Conservation (phyloP, 805 yeast species). For the Saturnispora diversa region DNA sequence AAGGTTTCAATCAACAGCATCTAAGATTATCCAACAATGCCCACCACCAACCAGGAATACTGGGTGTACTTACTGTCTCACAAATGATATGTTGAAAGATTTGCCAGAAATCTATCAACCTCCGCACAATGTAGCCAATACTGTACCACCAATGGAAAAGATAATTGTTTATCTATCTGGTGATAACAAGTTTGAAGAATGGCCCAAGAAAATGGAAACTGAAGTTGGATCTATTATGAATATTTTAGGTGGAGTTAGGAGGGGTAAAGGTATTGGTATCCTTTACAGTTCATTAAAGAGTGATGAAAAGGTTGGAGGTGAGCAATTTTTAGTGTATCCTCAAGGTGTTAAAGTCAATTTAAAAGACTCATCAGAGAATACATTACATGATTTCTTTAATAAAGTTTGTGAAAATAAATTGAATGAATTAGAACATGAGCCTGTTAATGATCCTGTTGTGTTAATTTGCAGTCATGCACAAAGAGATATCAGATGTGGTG, state of each 20-base stretch:
- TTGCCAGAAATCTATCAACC: constrained; percentile 8
- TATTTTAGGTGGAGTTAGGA: constrained; percentile 6
- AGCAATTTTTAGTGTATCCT: constrained; percentile 12
- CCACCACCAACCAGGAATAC: constrained; percentile 48
- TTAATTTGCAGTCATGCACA: constrained; percentile 60
- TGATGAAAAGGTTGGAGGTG: not conserved
- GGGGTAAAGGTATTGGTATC: constrained; percentile 14
- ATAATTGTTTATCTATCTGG: constrained; percentile 49
- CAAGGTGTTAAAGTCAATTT: constrained; percentile 9
- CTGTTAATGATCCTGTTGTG: constrained; percentile 17
- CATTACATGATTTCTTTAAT: constrained; percentile 4
- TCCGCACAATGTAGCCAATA: constrained; percentile 33
- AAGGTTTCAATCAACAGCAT: not conserved
- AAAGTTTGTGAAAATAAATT: constrained; percentile 1
- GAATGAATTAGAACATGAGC: not conserved
- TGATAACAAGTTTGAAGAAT: constrained; percentile 28
- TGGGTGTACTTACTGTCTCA: constrained; percentile 53
- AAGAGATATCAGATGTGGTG: constrained; percentile 62
- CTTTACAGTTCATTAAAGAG: constrained; percentile 2
- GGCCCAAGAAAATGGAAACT: constrained; percentile 47
- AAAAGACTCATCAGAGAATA: not conserved
- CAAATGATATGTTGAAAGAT: constrained; percentile 19
- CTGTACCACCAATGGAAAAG: constrained; percentile 46
- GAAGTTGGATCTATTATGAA: constrained; percentile 36
- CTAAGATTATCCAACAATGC: constrained; percentile 24